Evolutionary conservation across 2,329 filamentous ascomycete genomes (phyloP).

Genomic region (Knufia petricola): DNA sequence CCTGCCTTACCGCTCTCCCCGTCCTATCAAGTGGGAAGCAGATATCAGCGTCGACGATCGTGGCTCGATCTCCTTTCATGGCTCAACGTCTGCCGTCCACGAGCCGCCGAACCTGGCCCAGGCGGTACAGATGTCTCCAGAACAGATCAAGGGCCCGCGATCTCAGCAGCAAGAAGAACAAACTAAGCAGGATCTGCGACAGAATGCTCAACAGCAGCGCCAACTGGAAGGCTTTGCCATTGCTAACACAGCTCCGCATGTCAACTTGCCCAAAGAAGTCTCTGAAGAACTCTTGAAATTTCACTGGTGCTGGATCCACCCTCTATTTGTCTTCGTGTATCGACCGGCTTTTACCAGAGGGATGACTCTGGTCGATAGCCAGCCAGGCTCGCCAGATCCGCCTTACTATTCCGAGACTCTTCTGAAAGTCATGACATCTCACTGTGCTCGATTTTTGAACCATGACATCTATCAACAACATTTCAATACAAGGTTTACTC

Average conservation of each 20-base stretch:
- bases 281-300: constrained; percentile 23
- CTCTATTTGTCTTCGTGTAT: constrained; percentile 25
- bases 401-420: constrained; percentile 24
- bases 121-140: constrained; percentile 6
- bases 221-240: constrained; percentile 20
- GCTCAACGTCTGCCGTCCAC: constrained; percentile 21
- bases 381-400: constrained; percentile 16
- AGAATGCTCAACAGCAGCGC: constrained; percentile 18
- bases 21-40: constrained; percentile 17
- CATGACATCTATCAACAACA: constrained; percentile 22
- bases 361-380: constrained; percentile 18
- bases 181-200: constrained; percentile 16
- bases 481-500: constrained; percentile 14
- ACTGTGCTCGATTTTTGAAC: constrained; percentile 21
- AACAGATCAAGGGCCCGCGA: constrained; percentile 1
- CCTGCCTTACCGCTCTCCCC: constrained; percentile 13
- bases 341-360: constrained; percentile 25
- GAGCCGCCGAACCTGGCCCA: constrained; percentile 17
- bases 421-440: constrained; percentile 18
- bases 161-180: constrained; percentile 16
- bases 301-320: constrained; percentile 26
- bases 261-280: constrained; percentile 23
- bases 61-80: constrained; percentile 21
- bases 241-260: constrained; percentile 20
- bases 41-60: constrained; percentile 21